These are phyloP conservation scores for Physcomitrium patens DNA, from an alignment of 225 moss, liverwort and hornwort species.

Conservation along the genomic window DNA sequence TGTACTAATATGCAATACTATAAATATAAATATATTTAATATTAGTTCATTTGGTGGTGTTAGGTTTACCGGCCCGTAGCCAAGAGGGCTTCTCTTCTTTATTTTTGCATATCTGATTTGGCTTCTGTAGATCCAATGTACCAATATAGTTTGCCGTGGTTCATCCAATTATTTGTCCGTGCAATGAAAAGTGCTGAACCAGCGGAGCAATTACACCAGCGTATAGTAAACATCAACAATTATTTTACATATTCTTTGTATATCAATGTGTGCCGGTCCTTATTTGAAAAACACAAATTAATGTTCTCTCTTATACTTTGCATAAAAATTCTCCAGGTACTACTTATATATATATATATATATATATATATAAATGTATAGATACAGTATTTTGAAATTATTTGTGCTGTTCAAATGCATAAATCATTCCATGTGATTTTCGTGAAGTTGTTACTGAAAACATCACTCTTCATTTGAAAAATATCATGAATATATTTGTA, in stretches of 20 bases:
- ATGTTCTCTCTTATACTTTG: conserved; percentile 90
- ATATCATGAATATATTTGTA: too few species aligned
- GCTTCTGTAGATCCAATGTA: conserved; percentile 85
- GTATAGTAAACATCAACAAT: conserved; percentile 67
- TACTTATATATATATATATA: too few species aligned
- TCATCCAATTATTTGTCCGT: conserved; percentile 68
- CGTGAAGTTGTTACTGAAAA: too few species aligned
- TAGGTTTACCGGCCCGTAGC: conserved; percentile 87
- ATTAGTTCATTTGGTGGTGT: background rate
- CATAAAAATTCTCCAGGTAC: conserved; percentile 75
- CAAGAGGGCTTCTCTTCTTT: conserved; percentile 74
- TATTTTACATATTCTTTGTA: conserved; percentile 77
- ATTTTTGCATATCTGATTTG: conserved; percentile 86
- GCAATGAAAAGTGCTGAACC: conserved; percentile 77
- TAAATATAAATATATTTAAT: too few species aligned
- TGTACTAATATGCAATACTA: too few species aligned
- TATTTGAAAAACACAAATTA: conserved; percentile 87
- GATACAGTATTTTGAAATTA: background rate
- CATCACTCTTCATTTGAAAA: too few species aligned
- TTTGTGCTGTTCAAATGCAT: too few species aligned
- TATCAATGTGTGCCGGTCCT: conserved; percentile 77
- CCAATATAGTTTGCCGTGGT: conserved; percentile 86
- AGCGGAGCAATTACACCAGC: conserved; percentile 59
- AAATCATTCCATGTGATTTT: too few species aligned
- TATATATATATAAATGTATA: background rate